A percentile compares a stretch with the other conserved stretches of the same genome.
phyloP scores from a whole-genome alignment of 2,329 filamentous ascomycete genomes.

The Diaporthe sp. region DNA sequence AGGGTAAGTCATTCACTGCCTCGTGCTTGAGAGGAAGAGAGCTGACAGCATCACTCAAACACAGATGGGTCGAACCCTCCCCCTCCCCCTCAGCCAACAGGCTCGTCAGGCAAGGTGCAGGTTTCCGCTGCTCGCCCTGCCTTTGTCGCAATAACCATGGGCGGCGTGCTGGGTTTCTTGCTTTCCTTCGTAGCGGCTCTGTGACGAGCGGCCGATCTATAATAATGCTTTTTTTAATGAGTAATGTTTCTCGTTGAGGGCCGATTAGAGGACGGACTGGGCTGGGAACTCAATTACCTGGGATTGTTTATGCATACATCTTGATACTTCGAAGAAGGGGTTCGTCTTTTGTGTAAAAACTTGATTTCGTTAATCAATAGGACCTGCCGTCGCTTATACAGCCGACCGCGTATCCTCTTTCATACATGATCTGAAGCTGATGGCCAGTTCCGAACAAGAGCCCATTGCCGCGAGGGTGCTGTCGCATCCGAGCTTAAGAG shows the following conservation, averaged over 20 bases:
- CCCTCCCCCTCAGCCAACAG: slow-evolving; percentile 3
- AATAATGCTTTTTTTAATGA: slow-evolving; percentile 21
- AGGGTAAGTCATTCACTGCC: background rate
- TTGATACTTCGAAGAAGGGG: slow-evolving; percentile 8
- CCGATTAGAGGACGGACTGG: background rate
- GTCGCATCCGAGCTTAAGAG: too few species aligned
- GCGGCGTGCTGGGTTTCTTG: slow-evolving; percentile 18
- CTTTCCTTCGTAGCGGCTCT: slow-evolving; percentile 26
- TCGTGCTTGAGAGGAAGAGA: background rate
- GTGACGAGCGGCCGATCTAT: background rate
- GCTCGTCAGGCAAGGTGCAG: slow-evolving; percentile 14
- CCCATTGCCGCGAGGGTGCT: background rate
- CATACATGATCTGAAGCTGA: slow-evolving; percentile 1
- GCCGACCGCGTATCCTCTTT: background rate
- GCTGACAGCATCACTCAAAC: background rate
- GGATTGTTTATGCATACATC: slow-evolving; percentile 24
- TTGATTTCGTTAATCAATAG: slow-evolving; percentile 23
- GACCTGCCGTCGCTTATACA: background rate
- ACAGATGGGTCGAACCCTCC: slow-evolving; percentile 1
- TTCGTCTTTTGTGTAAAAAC: slow-evolving; percentile 20
- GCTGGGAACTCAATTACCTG: slow-evolving; percentile 1
- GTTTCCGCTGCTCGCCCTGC: slow-evolving; percentile 13
- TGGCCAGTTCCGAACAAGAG: background rate
- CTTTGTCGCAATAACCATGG: slow-evolving; percentile 23
- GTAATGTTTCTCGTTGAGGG: slow-evolving; percentile 13